A percentile compares a stretch with the other conserved stretches of the same genome.
phyloP scores from a whole-genome alignment of 129 eudicot species.

The Helichrysum umbraculigerum region DNA sequence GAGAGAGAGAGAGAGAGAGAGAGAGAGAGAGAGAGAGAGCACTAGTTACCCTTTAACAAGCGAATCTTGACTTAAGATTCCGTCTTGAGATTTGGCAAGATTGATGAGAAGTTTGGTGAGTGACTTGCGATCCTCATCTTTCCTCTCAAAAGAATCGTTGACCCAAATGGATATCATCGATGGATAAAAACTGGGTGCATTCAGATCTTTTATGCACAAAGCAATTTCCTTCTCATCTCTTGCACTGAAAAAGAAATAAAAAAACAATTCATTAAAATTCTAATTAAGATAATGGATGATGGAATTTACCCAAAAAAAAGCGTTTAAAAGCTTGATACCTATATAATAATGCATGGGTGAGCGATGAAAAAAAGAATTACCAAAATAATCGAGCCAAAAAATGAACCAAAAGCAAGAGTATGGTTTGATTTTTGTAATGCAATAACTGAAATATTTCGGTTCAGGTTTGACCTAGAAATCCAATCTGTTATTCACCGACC shows the following conservation, averaged over 20 bases:
- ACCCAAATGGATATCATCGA: constrained; percentile 86
- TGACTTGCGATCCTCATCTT: constrained; percentile 74
- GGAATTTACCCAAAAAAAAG: background rate
- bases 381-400: no score
- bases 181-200: constrained; percentile 77
- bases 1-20: background rate
- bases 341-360: no score
- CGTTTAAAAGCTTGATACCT: background rate
- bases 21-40: background rate
- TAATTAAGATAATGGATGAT: background rate
- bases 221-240: constrained; percentile 94
- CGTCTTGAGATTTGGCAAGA: constrained; percentile 61
- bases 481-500: no score
- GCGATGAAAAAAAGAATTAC: no score
- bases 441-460: no score
- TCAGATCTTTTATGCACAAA: constrained; percentile 77
- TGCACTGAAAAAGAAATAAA: constrained; percentile 43
- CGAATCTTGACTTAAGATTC: constrained; percentile 57
- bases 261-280: background rate
- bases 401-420: no score
- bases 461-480: no score
- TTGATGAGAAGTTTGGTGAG: constrained; percentile 67
- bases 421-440: no score
- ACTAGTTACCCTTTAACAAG: constrained; percentile 70
- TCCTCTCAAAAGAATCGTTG: constrained; percentile 91